Percentiles rank a stretch among this genome's conserved stretches.
phyloP scores from a whole-genome alignment of 1,284 basidiomycete genomes.

The Trametes sp. region DNA sequence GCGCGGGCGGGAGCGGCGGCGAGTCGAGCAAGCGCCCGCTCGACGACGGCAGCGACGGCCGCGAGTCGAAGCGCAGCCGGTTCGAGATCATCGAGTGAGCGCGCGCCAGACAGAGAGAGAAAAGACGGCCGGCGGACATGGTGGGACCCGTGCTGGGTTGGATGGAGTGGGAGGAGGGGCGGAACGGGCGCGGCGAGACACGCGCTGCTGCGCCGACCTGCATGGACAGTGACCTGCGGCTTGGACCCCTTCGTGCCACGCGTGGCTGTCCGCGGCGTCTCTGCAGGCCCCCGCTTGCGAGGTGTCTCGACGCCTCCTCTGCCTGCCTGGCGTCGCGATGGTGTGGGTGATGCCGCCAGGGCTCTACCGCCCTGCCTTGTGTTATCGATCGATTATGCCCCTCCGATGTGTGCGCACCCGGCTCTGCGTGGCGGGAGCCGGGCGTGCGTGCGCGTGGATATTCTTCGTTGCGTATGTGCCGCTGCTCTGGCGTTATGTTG shows the following conservation, averaged over 20 bases:
- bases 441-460: neutral
- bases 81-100: conserved; percentile 73
- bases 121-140: neutral
- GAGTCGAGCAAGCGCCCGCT: conserved; percentile 49
- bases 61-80: conserved; percentile 69
- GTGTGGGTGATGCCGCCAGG: neutral
- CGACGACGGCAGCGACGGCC: conserved; percentile 56
- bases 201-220: conserved; percentile 18
- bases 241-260: no score
- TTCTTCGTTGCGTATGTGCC: neutral
- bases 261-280: no score
- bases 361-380: neutral
- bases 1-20: conserved; percentile 26
- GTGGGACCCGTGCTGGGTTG: neutral
- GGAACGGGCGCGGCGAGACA: neutral
- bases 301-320: neutral
- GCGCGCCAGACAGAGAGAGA: conserved; percentile 4
- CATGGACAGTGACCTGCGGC: conserved; percentile 12
- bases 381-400: neutral
- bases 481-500: neutral
- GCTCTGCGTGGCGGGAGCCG: neutral
- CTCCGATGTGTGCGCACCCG: neutral
- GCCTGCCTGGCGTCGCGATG: neutral
- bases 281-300: neutral
- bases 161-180: neutral